Evolutionary conservation across 257 asterid genomes (phyloP), one percentile per base, ranked within the genome.

Genomic region (Fraxinus cuspidata): DNA sequence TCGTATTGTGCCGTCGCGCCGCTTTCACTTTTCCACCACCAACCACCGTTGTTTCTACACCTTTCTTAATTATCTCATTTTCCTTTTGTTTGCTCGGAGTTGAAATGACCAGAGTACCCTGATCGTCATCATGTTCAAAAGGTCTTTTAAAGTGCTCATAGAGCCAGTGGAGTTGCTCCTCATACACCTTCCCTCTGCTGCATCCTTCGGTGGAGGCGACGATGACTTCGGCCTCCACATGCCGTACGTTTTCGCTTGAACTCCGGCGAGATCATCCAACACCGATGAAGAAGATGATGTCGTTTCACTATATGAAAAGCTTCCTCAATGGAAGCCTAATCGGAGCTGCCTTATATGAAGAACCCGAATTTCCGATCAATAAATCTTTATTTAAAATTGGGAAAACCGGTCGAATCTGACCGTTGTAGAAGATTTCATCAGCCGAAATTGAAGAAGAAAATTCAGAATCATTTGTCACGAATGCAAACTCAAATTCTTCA

Each of bases 401-500:
- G 84, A 79, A 92, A 63, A 79, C 83, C 13, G 95, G 90, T 15
- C 91, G 90, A 81, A 92, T 90, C 89, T 85, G 89, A 23, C 96
- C 95, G 87, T 92, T 83, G 71, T 68, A 83, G 88, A 89, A 90
- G 77, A 90, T 84, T 71, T 92, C 93, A 12, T 91, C 96, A 0
- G 94, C 94, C 0, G 90, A 81, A 72, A 83, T 82, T 3, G 87
- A 90, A 7, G 92, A 85, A 3, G 86, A 32, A 12, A 77, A 64
- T 3, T 76, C 83, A 1, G 86, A 77, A 49, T 76, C 86, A 3
- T 77, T 37, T 25, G 79, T 47, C 32, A 74, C 80, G 69, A 84
- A 79, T 40, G 89, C 85, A 74, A 90, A 88, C 74, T 86, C 87
- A 28, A 81, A 85, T 18, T 84, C 90, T 6, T 81, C 85, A 7